Base-by-base conservation (phyloP, 2,329 filamentous ascomycete genomes). In the Lecanicillium sp. region DNA sequence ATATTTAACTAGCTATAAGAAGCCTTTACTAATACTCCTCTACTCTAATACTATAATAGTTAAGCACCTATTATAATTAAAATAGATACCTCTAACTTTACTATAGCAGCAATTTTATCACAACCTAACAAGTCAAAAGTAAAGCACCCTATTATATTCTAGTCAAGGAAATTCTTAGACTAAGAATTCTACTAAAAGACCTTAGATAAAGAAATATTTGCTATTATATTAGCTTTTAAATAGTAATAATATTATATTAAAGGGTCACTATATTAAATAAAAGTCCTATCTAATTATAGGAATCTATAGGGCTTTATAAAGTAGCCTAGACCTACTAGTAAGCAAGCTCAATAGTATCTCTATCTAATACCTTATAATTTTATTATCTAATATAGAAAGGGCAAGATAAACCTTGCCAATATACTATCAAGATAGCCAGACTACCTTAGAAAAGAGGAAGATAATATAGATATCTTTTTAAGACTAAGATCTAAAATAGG, bases 171-270 rank as follows among this genome's bases (percentile, higher is more conserved):
- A 13, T 33, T 33, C n/a, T 33, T 10, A 17, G 17, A 33, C 17
- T 15, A 15, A 33, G 31, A 33, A 17, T 15, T 17, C n/a, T 18
- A 33, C 8, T 33, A 33, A 15, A 9, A 5, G 7, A 19, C 13
- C 11, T 6, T 18, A 17, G 13, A 33, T 17, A 15, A 33, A 18
- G 17, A 33, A 33, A 33, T 33, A 33, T 33, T 33, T 33, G 13
- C 30, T 34, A 32, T 17, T 34, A 40, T 40, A 25, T 19, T 39
- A 29, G 37, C 30, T 18, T 40, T 34, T 33, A 33, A 33, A 28
- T 34, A 3, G 46, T 61, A 40, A 22, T 18, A 34, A 40, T 29
- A 40, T 3, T 19, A 46, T 11, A 57, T 60, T 22, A 44, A 36
- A 19, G 29, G 30, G 6, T 13, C 17, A 4, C 14, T 13, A 12